These are phyloP conservation scores for Boechera divaricarpa DNA, from an alignment of 345 rosid genomes.

Conservation along the genomic window DNA sequence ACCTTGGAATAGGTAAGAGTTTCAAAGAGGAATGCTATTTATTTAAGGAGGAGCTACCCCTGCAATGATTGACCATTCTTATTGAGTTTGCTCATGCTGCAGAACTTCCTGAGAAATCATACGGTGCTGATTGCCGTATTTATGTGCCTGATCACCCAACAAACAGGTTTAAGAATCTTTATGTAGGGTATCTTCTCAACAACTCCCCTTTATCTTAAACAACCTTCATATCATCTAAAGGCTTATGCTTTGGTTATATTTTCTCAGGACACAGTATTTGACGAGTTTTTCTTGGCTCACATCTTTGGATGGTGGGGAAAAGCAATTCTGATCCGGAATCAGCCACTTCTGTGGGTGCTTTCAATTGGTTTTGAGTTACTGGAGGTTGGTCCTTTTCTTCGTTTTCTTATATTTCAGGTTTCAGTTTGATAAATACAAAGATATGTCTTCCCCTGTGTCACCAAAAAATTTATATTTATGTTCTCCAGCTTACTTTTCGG, in stretches of 20 bases:
- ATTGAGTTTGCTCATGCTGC: constrained; percentile 44
- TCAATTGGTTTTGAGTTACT: constrained; percentile 96
- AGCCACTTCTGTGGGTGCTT: constrained; percentile 95
- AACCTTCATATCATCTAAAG: constrained; percentile 30
- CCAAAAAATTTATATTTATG: neutral
- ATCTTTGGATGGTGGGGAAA: constrained; percentile 99
- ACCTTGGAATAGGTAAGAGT: constrained; percentile 89
- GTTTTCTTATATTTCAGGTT: neutral
- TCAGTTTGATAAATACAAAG: neutral
- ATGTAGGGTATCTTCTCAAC: constrained; percentile 89
- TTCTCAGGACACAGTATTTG: constrained; percentile 83
- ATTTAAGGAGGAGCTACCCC: neutral
- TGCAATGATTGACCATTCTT: neutral
- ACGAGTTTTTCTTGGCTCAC: constrained; percentile 96
- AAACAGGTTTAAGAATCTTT: constrained; percentile 99
- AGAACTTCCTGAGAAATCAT: constrained; percentile 98
- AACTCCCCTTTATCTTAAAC: constrained; percentile 22
- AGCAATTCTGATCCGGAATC: constrained; percentile 94
- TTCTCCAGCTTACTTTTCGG: constrained; percentile 85
- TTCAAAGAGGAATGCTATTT: constrained; percentile 22
- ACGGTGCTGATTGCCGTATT: constrained; percentile 96
- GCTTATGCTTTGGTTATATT: constrained; percentile 25
- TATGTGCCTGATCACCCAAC: constrained; percentile 83
- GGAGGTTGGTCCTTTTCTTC: constrained; percentile 70
- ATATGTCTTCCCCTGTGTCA: constrained; percentile 15